Evolutionary conservation across 2,329 filamentous ascomycete species (phyloP).

Genomic region (Xylariaceae sp.): DNA sequence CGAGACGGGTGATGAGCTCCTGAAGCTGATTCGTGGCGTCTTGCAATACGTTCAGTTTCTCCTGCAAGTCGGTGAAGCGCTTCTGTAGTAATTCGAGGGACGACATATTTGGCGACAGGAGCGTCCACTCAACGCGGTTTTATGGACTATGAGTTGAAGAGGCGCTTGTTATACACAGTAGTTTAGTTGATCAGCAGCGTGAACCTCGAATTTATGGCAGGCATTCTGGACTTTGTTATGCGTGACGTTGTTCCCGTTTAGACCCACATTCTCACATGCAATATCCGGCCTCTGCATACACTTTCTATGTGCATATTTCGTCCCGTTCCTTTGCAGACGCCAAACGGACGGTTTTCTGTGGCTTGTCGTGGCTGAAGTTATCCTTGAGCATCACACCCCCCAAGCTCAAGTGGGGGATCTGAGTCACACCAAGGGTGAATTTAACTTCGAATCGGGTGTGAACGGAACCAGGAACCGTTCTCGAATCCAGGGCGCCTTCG

Average conservation of each 20-base stretch:
- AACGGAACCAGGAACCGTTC: not conserved
- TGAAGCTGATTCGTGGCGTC: constrained; percentile 55
- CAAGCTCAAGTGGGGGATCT: not conserved
- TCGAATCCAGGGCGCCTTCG: not conserved
- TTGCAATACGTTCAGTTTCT: constrained; percentile 55
- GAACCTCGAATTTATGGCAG: not conserved
- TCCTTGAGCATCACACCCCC: too few species aligned
- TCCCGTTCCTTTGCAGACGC: too few species aligned
- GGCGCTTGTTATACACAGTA: not conserved
- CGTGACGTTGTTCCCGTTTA: not conserved
- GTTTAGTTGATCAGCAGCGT: not conserved
- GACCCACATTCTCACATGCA: not conserved
- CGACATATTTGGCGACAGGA: constrained; percentile 33
- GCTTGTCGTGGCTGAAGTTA: not conserved
- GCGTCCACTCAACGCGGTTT: not conserved
- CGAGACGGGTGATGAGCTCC: constrained; percentile 55
- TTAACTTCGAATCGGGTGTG: not conserved
- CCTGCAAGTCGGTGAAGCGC: constrained; percentile 55
- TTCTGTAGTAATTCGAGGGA: constrained; percentile 58
- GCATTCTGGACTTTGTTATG: not conserved
- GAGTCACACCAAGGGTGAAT: not conserved
- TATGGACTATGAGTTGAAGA: not conserved
- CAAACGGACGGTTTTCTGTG: not conserved
- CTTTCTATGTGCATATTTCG: not conserved
- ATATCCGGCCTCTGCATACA: not conserved